Evolutionary conservation across 371 early-diverging fungal genomes (phyloP).

Genomic region (Mucor lusitanicus): DNA sequence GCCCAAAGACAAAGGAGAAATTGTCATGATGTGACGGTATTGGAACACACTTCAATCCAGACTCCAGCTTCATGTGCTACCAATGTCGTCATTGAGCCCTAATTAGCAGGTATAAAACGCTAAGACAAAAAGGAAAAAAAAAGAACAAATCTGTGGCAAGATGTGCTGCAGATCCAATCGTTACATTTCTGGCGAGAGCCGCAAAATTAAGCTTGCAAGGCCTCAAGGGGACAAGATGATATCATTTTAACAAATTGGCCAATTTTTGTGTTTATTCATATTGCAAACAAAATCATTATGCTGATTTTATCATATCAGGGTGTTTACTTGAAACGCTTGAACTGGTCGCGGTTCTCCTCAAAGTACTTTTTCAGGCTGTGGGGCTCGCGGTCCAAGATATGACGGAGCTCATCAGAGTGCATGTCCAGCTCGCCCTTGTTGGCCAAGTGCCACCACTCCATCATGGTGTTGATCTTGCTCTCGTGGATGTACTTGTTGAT

Average conservation of each 20-base stretch:
- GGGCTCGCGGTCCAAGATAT: constrained; percentile 33
- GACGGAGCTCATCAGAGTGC: constrained; percentile 27
- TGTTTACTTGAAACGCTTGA: constrained; percentile 36
- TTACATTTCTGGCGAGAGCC: neutral
- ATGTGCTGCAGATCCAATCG: neutral
- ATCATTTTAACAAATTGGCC: neutral
- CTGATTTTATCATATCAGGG: too few species aligned
- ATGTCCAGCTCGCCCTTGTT: constrained; percentile 25
- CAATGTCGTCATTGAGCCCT: constrained; percentile 12
- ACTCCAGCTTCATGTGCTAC: constrained; percentile 4
- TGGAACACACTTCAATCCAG: neutral
- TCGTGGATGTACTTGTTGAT: constrained; percentile 37
- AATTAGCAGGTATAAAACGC: neutral
- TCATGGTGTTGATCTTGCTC: constrained; percentile 20
- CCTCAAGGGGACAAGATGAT: neutral
- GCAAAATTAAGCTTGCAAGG: too few species aligned
- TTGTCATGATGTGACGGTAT: constrained; percentile 12
- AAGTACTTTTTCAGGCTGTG: constrained; percentile 32
- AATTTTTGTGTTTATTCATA: neutral
- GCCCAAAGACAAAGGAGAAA: neutral
- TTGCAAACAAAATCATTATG: neutral
- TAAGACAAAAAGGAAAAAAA: neutral
- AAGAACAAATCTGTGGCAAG: neutral
- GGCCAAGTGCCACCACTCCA: constrained; percentile 36
- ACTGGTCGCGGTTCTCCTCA: constrained; percentile 39